These are phyloP conservation scores for Peronospora belbahrii DNA, from an alignment of 352 stramenopile species.

Conservation along the genomic window DNA sequence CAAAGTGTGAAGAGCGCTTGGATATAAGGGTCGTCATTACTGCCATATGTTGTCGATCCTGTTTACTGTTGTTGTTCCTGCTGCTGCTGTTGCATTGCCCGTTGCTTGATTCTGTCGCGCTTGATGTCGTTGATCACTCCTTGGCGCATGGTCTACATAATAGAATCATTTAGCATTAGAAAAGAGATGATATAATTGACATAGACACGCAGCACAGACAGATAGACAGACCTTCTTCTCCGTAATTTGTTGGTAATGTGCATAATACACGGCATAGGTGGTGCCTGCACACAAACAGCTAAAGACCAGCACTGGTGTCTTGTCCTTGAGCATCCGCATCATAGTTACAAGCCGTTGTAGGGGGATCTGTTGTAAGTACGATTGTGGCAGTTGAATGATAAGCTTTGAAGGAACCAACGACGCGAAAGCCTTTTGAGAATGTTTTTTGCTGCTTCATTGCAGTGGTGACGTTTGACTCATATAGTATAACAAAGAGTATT, in stretches of 20 bases:
- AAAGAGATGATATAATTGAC: background rate
- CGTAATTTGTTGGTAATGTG: constrained; percentile 63
- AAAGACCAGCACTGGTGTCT: constrained; percentile 46
- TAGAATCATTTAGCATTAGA: constrained; percentile 8
- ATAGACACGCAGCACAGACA: background rate
- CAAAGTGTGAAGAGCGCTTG: background rate
- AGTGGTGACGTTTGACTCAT: too few relatives aligned
- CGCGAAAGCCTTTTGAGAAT: background rate
- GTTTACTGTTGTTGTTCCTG: constrained; percentile 22
- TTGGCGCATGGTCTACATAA: constrained; percentile 54
- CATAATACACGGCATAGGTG: constrained; percentile 62
- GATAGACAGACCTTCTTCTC: constrained; percentile 53
- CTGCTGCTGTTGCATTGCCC: constrained; percentile 37
- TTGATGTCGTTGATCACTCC: constrained; percentile 80
- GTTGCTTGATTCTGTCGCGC: constrained; percentile 49
- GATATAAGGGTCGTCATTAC: background rate
- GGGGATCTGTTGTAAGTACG: constrained; percentile 20
- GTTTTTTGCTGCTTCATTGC: background rate
- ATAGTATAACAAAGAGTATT: too few relatives aligned
- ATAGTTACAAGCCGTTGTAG: too few relatives aligned
- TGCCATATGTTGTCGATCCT: constrained; percentile 6
- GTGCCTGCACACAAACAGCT: constrained; percentile 32
- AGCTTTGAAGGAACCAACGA: constrained; percentile 23
- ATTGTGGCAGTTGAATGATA: constrained; percentile 16
- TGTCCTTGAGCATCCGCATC: constrained; percentile 30